Conservation (phyloP, 805 yeast species). For the Brettanomyces naardenensis region DNA sequence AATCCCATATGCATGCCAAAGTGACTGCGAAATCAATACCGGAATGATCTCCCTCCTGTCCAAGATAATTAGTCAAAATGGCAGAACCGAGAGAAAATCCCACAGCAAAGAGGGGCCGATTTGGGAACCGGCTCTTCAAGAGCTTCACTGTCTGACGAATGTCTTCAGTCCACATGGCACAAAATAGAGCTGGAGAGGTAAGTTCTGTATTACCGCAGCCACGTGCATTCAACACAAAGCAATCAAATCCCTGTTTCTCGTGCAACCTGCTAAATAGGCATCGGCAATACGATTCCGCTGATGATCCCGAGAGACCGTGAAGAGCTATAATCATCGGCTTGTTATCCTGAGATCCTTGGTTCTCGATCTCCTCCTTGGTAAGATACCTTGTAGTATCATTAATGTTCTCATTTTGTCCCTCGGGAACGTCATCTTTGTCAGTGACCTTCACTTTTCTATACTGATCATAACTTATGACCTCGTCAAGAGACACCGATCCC, state of each 20-base stretch:
- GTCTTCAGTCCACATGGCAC: slow-evolving; percentile 68
- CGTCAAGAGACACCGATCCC: slow-evolving; percentile 70
- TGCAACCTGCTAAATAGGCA: slow-evolving; percentile 38
- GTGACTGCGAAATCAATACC: slow-evolving; percentile 47
- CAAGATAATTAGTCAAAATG: slow-evolving; percentile 63
- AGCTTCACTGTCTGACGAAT: slow-evolving; percentile 46
- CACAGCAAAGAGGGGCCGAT: slow-evolving; percentile 55
- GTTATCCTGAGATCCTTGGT: slow-evolving; percentile 18
- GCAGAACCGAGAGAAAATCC: slow-evolving; percentile 81
- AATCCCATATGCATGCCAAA: slow-evolving; percentile 71
- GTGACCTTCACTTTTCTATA: slow-evolving; percentile 12
- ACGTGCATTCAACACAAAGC: slow-evolving; percentile 61
- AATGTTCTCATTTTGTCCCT: slow-evolving; percentile 22
- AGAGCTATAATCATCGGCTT: slow-evolving; percentile 57
- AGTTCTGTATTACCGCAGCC: slow-evolving; percentile 70
- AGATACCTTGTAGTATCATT: slow-evolving; percentile 47
- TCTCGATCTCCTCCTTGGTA: slow-evolving; percentile 35
- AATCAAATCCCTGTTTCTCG: slow-evolving; percentile 41
- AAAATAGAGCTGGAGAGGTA: slow-evolving; percentile 63
- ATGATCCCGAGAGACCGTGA: slow-evolving; percentile 82
- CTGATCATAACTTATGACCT: slow-evolving; percentile 40
- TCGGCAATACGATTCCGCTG: slow-evolving; percentile 72
- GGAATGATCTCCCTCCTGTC: slow-evolving; percentile 47
- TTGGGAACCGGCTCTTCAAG: slow-evolving; percentile 45
- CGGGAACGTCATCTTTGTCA: slow-evolving; percentile 22